Evolutionary conservation across 1,284 basidiomycete species (phyloP).

Genomic region (Sporisorium sorghi): DNA sequence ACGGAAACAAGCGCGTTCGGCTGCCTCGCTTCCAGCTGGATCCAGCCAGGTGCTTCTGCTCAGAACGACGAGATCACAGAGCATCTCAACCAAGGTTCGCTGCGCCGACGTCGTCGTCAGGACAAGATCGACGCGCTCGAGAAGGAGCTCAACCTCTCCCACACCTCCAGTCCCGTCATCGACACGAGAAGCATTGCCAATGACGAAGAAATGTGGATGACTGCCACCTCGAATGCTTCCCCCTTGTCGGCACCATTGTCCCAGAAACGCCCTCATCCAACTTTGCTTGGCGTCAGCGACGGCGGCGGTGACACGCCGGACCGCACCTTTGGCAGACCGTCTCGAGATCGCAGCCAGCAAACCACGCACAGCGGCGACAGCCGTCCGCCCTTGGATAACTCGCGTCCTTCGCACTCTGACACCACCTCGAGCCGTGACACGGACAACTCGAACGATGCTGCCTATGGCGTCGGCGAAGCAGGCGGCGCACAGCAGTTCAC

Average conservation of each 20-base stretch:
- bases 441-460: slow-evolving; percentile 15
- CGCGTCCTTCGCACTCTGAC: slow-evolving; percentile 25
- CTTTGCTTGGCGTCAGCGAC: slow-evolving; percentile 1
- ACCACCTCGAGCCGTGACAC: slow-evolving; percentile 32
- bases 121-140: slow-evolving; percentile 24
- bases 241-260: slow-evolving; percentile 1
- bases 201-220: not conserved
- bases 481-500: slow-evolving; percentile 24
- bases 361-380: slow-evolving; percentile 12
- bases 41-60: not conserved
- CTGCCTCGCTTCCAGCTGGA: slow-evolving; percentile 23
- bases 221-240: not conserved
- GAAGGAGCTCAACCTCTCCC: slow-evolving; percentile 20
- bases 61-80: slow-evolving; percentile 24
- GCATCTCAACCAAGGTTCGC: slow-evolving; percentile 17
- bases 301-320: slow-evolving; percentile 20
- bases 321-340: slow-evolving; percentile 25
- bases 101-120: slow-evolving; percentile 7
- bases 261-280: slow-evolving; percentile 6
- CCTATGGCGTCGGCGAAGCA: slow-evolving; percentile 34
- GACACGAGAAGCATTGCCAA: slow-evolving; percentile 1
- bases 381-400: slow-evolving; percentile 5
- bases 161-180: slow-evolving; percentile 7
- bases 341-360: slow-evolving; percentile 14
- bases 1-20: slow-evolving; percentile 32